Base-by-base conservation (phyloP, 495 filamentous ascomycete species). In the Filosporella fistucella region DNA sequence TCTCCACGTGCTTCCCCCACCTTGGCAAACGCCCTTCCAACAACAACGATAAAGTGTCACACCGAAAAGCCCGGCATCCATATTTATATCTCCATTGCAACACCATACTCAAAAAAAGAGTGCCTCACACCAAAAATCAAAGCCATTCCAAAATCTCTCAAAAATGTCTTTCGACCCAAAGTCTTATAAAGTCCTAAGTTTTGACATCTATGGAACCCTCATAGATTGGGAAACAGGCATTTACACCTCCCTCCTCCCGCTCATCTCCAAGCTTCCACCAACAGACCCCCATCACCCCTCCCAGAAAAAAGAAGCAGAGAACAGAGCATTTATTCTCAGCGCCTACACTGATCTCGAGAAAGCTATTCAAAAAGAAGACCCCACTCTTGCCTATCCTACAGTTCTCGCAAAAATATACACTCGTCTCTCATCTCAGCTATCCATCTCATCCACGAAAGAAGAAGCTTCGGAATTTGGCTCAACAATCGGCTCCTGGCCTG, bases 141-240 rank as follows among this genome's bases (percentile, higher is more conserved):
- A n/a, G n/a, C n/a, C n/a, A n/a, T n/a, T n/a, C n/a, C n/a, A n/a
- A n/a, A n/a, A n/a, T n/a, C n/a, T n/a, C n/a, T n/a, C n/a, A n/a
- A n/a, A n/a, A n/a, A 38, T 38, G 35, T 3, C 46, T 14, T 41
- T 49, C 36, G 29, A 52, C 20, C 43, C 34, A 14, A 54, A 36
- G 24, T 14, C 32, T 11, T 55, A 25, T 42, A 56, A 59, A 36
- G 23, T 81, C 45, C 78, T 89, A 25, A 70, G 67, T 59, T 93
- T 94, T 68, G 87, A 94, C 63, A 78, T 86, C 70, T 91, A 88
- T 63, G 85, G 87, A 61, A 94, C 88, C 0, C 74, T 91, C 20
- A 80, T 91, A 40, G 85, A 91, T 70, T 88, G 84, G 84, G 78
- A 89, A 61, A 41, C 34, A 4, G 47, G 70, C 26, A 51, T 71